These are phyloP conservation scores for Crataegus laevigata DNA, from an alignment of 306 rosid species.

Conservation along the genomic window DNA sequence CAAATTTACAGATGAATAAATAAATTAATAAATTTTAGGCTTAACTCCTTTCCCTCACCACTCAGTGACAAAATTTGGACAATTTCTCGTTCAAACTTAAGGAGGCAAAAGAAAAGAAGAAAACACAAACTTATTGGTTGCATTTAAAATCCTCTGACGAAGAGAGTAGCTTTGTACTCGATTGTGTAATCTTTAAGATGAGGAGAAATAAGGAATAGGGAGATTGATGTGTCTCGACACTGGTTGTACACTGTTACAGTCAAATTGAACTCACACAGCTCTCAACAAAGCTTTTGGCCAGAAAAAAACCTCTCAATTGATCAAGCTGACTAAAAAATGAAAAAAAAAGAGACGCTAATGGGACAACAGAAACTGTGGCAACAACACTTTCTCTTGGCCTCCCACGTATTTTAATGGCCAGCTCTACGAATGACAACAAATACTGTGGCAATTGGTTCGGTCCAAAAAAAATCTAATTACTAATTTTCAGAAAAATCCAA, in stretches of 20 bases:
- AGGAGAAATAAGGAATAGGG: no score
- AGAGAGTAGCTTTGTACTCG: no score
- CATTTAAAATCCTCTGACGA: no score
- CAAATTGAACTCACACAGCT: not conserved
- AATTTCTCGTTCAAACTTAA: not conserved
- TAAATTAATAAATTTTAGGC: no score
- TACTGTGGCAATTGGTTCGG: not conserved
- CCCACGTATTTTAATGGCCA: not conserved
- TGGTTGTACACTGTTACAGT: no score
- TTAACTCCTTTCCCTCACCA: no score
- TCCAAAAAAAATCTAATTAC: not conserved
- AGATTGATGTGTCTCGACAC: no score
- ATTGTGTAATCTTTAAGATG: no score
- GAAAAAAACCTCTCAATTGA: not conserved
- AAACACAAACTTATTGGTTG: no score
- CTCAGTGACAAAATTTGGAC: not conserved
- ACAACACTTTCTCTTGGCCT: not conserved
- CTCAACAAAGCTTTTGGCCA: no score
- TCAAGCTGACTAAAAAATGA: not conserved
- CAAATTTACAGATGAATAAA: no score
- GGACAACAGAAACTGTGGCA: not conserved
- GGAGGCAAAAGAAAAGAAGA: no score
- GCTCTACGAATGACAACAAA: not conserved
- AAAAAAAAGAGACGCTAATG: not conserved
- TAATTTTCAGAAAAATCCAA: constrained; percentile 2